These are phyloP conservation scores for Pleurotus salmoneostramineus DNA, from an alignment of 768 basidiomycete genomes.

Conservation along the genomic window DNA sequence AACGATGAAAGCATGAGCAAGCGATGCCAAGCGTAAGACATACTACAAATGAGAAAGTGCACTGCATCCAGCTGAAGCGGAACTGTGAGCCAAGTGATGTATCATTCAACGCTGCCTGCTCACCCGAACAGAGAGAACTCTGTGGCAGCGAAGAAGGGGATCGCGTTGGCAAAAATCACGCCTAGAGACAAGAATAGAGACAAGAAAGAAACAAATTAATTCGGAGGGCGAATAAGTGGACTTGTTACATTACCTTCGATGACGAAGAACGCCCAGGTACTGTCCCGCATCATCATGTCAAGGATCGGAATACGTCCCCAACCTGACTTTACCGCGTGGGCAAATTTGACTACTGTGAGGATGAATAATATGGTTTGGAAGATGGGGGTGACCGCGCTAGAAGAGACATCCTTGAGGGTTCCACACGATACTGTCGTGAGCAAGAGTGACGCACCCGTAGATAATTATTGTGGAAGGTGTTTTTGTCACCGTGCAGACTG, in stretches of 20 bases:
- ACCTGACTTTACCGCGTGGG: constrained; percentile 32
- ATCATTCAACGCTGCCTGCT: background rate
- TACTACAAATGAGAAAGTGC: background rate
- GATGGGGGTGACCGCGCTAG: constrained; percentile 23
- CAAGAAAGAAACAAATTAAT: background rate
- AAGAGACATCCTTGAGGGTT: background rate
- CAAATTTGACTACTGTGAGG: constrained; percentile 33
- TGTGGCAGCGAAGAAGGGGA: background rate
- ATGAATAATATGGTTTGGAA: constrained; percentile 36
- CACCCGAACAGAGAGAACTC: background rate
- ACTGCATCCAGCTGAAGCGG: background rate
- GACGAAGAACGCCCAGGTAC: constrained; percentile 37
- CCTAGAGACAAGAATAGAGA: background rate
- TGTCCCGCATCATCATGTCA: constrained; percentile 38
- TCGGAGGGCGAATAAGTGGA: background rate
- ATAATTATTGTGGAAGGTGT: constrained; percentile 24
- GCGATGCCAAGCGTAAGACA: background rate
- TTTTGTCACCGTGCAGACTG: constrained; percentile 24
- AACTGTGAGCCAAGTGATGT: background rate
- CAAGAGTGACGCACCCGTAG: constrained; percentile 21
- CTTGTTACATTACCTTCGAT: constrained; percentile 28
- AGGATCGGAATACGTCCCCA: constrained; percentile 30
- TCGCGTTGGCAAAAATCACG: background rate
- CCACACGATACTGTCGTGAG: background rate
- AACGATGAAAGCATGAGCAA: background rate